phyloP scores from a whole-genome alignment of 129 eudicot genomes.

The Helianthus tuberosus region DNA sequence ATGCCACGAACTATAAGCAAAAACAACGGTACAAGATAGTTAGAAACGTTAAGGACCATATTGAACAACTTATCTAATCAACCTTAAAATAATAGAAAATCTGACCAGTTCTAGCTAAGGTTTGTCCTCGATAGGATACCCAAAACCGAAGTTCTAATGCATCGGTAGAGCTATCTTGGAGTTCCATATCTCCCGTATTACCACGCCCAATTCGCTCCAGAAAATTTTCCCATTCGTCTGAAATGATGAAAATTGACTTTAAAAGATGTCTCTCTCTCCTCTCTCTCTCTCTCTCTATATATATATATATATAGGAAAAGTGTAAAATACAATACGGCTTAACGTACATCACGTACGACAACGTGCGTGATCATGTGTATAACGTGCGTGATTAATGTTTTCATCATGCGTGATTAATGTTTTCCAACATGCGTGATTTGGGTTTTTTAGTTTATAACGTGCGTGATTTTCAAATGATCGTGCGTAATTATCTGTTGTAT shows the following conservation, averaged over 20 bases:
- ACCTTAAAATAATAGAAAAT: neutral
- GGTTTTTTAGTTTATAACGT: too few relatives aligned
- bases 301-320: neutral
- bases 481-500: too few relatives aligned
- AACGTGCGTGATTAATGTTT: too few relatives aligned
- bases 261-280: neutral
- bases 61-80: neutral
- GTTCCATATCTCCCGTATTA: slow-evolving; percentile 70
- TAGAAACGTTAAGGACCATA: slow-evolving; percentile 6
- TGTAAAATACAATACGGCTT: too few relatives aligned
- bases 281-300: too few relatives aligned
- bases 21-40: slow-evolving; percentile 24
- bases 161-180: slow-evolving; percentile 69
- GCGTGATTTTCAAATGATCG: too few relatives aligned
- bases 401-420: too few relatives aligned
- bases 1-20: slow-evolving; percentile 84
- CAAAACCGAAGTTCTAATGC: slow-evolving; percentile 92
- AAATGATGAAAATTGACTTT: slow-evolving; percentile 1
- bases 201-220: slow-evolving; percentile 81
- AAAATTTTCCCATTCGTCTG: slow-evolving; percentile 96
- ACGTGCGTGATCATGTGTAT: too few relatives aligned
- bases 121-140: slow-evolving; percentile 99
- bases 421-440: too few relatives aligned
- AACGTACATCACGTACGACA: too few relatives aligned
- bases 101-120: slow-evolving; percentile 93